Evolutionary conservation across 352 stramenopile genomes (phyloP).

Genomic region (Phytophthora tentaculata): DNA sequence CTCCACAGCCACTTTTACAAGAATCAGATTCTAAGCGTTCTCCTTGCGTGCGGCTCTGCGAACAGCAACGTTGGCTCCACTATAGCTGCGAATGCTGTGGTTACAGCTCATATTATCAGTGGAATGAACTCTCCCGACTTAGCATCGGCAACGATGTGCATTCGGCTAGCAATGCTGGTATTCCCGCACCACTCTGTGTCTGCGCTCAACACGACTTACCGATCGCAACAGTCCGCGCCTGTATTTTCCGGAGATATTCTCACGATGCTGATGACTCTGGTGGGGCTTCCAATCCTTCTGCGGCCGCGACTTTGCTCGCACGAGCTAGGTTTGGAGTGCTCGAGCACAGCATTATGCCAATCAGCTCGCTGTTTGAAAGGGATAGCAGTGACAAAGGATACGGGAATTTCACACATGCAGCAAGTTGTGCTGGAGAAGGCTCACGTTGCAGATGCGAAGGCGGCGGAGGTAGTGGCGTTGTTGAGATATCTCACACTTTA

Average conservation of each 20-base stretch:
- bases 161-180: constrained; percentile 85
- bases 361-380: constrained; percentile 76
- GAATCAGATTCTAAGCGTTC: constrained; percentile 82
- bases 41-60: constrained; percentile 73
- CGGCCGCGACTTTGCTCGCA: constrained; percentile 78
- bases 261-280: constrained; percentile 66
- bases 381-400: constrained; percentile 36
- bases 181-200: constrained; percentile 82
- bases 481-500: constrained; percentile 82
- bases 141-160: constrained; percentile 73
- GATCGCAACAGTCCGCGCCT: constrained; percentile 37
- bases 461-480: constrained; percentile 67
- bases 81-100: constrained; percentile 58
- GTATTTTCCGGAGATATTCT: constrained; percentile 46
- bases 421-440: constrained; percentile 52
- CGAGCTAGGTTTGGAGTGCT: constrained; percentile 80
- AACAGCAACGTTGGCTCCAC: constrained; percentile 67
- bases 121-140: constrained; percentile 71
- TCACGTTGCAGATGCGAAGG: constrained; percentile 62
- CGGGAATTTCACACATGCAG: constrained; percentile 32
- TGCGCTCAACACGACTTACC: constrained; percentile 73
- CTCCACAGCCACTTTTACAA: constrained; percentile 67
- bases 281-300: constrained; percentile 67
- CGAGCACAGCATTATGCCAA: constrained; percentile 67
- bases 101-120: constrained; percentile 66